phyloP scores from a whole-genome alignment of 2,329 filamentous ascomycete genomes.

The Didymella pinodella region DNA sequence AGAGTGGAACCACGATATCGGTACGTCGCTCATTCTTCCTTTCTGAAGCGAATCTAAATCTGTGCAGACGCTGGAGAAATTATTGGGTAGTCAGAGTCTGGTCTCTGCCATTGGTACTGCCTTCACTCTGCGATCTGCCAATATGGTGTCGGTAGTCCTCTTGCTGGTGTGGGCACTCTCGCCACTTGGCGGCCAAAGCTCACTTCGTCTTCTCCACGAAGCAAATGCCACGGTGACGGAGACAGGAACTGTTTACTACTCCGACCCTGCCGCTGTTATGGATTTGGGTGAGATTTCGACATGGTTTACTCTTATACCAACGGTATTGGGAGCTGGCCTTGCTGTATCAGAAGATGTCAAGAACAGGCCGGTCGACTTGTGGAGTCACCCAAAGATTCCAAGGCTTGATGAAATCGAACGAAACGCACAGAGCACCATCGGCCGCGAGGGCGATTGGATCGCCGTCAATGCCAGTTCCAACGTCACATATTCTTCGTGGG shows the following conservation, averaged over 20 bases:
- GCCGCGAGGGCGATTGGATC: background rate
- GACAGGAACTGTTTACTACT: slow-evolving; percentile 1
- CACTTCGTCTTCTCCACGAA: slow-evolving; percentile 10
- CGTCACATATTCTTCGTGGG: slow-evolving; percentile 8
- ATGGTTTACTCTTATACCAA: background rate
- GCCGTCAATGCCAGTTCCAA: background rate
- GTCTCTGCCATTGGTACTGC: slow-evolving; percentile 15
- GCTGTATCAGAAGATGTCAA: slow-evolving; percentile 1
- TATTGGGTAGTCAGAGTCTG: slow-evolving; percentile 22
- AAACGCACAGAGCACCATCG: too few species aligned
- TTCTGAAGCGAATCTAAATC: too few species aligned
- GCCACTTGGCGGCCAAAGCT: slow-evolving; percentile 17
- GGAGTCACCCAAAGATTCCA: slow-evolving; percentile 20
- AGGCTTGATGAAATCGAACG: background rate
- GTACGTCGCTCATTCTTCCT: background rate
- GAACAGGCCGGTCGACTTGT: slow-evolving; percentile 8
- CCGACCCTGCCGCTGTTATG: background rate
- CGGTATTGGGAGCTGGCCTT: slow-evolving; percentile 13
- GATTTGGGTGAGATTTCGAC: background rate
- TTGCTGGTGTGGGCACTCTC: slow-evolving; percentile 12
- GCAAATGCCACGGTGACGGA: slow-evolving; percentile 1
- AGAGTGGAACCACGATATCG: slow-evolving; percentile 9
- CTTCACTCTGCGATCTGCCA: slow-evolving; percentile 12
- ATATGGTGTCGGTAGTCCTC: background rate
- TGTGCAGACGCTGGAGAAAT: slow-evolving; percentile 15